Base-by-base conservation (phyloP, 1,284 basidiomycete genomes). In the Trametes pubescens region DNA sequence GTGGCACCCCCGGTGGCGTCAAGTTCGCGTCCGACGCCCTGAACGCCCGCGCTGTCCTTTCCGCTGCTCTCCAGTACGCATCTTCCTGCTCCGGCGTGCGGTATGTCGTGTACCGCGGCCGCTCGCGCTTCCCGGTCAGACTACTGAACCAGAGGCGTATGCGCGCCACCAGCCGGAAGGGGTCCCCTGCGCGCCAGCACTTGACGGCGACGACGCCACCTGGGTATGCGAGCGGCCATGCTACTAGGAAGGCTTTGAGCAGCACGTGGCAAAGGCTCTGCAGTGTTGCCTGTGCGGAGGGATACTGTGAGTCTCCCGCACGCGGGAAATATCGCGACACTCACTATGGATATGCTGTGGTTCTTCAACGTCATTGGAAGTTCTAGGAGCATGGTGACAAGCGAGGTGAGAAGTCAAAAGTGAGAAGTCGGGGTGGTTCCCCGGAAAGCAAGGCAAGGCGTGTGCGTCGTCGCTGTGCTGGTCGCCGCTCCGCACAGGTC, bases 51-150 rank as follows among this genome's bases (percentile, higher is more conserved):
- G 48, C 35, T 26, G 47, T 38, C 40, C 51, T 63, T 53, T 62
- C 59, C 8, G 65, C 52, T 26, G 65, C 13, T 49, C 49, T 38
- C 72, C 72, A 73, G 46, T 73, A 73, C 26, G 22, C 48, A 11
- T 51, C 62, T 38, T 72, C 71, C 18, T 67, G 64, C 49, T 59
- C 61, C 9, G 47, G 22, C 34, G 40, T 64, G n/a, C 48, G 37
- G 40, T 69, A 70, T 10, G 40, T 52, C 16, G 16, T n/a, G 55
- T 65, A 65, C 2, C 38, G 46, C 32, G 55, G 57, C 1, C 44
- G 26, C 18, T 55, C 18, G 38, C 44, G 51, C 4, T 35, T 51
- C 14, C 61, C 29, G 8, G 29, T 35, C 21, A 62, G 14, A 2
- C 52, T 49, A 14, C 16, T 43, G 47, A 52, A 61, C 21, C 47